Percentiles rank a stretch among this genome's conserved stretches.
Conservation (phyloP, 257 asterid species). For the Phtheirospermum japonicum region DNA sequence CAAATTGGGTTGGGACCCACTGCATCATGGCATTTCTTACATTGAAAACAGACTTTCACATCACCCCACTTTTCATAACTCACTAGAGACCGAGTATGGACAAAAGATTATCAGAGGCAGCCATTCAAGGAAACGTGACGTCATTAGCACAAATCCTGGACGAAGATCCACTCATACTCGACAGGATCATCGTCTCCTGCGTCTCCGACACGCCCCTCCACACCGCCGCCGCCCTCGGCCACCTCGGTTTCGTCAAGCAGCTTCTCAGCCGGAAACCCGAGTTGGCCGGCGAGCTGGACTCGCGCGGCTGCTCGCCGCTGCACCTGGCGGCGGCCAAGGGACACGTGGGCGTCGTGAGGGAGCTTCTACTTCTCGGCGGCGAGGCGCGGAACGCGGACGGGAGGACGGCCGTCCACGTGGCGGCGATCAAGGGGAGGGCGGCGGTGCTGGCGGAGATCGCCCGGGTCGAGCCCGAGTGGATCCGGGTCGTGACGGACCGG, state of each 20-base stretch:
- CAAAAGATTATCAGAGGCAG: slow-evolving; percentile 37
- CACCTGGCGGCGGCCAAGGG: background rate
- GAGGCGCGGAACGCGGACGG: background rate
- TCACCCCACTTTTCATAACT: too few relatives aligned
- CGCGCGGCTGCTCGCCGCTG: background rate
- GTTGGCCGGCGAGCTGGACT: slow-evolving; percentile 32
- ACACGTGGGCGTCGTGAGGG: slow-evolving; percentile 32
- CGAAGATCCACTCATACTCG: slow-evolving; percentile 36
- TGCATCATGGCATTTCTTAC: too few relatives aligned
- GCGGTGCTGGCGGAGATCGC: too few relatives aligned
- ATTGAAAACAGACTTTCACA: too few relatives aligned
- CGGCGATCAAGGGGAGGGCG: too few relatives aligned
- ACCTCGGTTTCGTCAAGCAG: slow-evolving; percentile 32
- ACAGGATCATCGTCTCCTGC: slow-evolving; percentile 31
- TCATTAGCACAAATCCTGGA: slow-evolving; percentile 26
- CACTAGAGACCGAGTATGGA: slow-evolving; percentile 33
- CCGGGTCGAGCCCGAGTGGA: too few relatives aligned
- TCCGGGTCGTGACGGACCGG: too few relatives aligned
- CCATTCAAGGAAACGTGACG: slow-evolving; percentile 36
- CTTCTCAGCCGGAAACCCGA: slow-evolving; percentile 34
- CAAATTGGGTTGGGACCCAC: too few relatives aligned
- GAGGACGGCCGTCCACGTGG: too few relatives aligned
- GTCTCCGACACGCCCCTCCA: slow-evolving; percentile 47
- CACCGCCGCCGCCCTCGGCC: slow-evolving; percentile 19
- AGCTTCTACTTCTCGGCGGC: slow-evolving; percentile 27